A percentile compares a stretch with the other conserved stretches of the same genome.
Evolutionary conservation across 2,329 filamentous ascomycete genomes (phyloP).

Genomic region (Trichoderma gracile): DNA sequence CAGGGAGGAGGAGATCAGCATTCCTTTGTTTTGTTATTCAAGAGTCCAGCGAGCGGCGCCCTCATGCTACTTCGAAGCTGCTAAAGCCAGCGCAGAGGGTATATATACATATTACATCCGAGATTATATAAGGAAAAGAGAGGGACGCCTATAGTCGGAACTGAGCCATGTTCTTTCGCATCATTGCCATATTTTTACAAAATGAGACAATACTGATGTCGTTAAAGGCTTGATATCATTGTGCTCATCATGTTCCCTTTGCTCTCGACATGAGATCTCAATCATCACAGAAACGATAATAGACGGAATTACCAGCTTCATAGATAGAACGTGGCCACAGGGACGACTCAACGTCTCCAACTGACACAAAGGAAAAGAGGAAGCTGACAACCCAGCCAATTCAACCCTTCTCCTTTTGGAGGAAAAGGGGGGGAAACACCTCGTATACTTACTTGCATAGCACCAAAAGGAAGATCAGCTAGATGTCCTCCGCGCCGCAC

Average conservation of each 20-base stretch:
- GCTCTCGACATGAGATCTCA: no score
- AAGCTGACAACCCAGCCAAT: neutral
- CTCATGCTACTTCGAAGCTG: constrained; percentile 12
- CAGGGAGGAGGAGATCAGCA: neutral
- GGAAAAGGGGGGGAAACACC: neutral
- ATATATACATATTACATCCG: constrained; percentile 13
- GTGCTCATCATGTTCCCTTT: no score
- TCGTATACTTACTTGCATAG: neutral
- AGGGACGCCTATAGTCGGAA: constrained; percentile 5
- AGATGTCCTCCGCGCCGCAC: constrained; percentile 35
- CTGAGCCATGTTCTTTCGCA: no score
- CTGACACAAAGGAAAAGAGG: neutral
- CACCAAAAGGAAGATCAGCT: neutral
- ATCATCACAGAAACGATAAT: neutral
- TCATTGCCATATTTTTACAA: no score
- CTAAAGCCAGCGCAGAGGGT: constrained; percentile 12
- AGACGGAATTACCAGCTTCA: neutral
- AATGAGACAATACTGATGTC: no score
- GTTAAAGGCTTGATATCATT: no score
- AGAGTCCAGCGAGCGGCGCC: constrained; percentile 13
- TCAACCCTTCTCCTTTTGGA: neutral
- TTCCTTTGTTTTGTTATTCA: neutral
- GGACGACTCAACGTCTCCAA: neutral
- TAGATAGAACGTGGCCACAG: neutral
- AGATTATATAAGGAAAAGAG: neutral